Evolutionary conservation across 2,329 filamentous ascomycete species (phyloP).

Genomic region (Nemania sp.): DNA sequence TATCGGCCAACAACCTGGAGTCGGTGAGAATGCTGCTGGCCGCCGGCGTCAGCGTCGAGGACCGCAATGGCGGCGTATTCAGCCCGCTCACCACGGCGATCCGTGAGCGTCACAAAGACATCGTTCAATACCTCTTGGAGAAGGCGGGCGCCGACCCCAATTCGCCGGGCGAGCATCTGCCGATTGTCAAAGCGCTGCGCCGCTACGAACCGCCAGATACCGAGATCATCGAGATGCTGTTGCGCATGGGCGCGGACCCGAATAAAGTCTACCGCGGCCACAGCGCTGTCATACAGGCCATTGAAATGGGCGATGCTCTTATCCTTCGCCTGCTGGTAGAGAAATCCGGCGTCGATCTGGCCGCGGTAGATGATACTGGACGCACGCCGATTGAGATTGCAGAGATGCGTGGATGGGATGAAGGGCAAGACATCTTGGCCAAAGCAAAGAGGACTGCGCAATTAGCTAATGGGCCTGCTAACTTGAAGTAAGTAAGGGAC

Average conservation of each 20-base stretch:
- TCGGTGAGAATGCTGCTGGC: constrained; percentile 66
- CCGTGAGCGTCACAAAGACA: constrained; percentile 63
- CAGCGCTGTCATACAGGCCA: constrained; percentile 66
- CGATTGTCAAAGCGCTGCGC: constrained; percentile 70
- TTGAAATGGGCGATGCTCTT: constrained; percentile 63
- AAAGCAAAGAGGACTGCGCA: constrained; percentile 30
- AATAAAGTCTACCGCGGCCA: constrained; percentile 69
- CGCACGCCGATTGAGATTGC: constrained; percentile 61
- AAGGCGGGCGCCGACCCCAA: constrained; percentile 67
- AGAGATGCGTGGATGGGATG: constrained; percentile 59
- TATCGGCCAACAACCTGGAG: constrained; percentile 67
- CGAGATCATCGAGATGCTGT: constrained; percentile 64
- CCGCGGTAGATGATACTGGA: constrained; percentile 57
- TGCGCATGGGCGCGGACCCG: constrained; percentile 66
- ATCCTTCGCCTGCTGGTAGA: constrained; percentile 57
- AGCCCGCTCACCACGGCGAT: constrained; percentile 69
- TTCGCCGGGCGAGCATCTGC: constrained; percentile 69
- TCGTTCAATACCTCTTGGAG: constrained; percentile 63
- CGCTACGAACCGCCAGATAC: constrained; percentile 59
- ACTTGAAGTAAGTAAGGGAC: too few species aligned
- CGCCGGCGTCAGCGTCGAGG: constrained; percentile 69
- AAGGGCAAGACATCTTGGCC: constrained; percentile 54
- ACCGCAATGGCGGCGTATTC: constrained; percentile 74
- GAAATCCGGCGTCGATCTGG: constrained; percentile 54
- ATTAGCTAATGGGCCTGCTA: constrained; percentile 21